Percentiles rank a stretch among this genome's conserved stretches.
Conservation (phyloP, 768 basidiomycete genomes). For the Russula vinacea region DNA sequence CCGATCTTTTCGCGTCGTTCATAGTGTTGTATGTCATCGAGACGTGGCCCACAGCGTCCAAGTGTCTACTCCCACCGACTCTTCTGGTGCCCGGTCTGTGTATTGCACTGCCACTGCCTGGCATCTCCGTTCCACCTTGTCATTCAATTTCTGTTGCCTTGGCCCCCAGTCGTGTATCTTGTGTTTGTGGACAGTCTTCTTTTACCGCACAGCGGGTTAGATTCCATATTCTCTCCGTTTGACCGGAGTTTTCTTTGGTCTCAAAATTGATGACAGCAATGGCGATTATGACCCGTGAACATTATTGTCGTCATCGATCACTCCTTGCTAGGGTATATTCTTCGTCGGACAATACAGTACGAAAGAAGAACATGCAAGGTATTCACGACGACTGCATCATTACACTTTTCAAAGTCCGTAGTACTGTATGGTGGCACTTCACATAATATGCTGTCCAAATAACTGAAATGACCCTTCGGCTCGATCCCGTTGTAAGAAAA, state of each 20-base stretch:
- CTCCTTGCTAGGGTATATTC: slow-evolving; percentile 20
- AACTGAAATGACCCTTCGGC: neutral
- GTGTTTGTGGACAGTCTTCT: slow-evolving; percentile 8
- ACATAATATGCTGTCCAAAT: slow-evolving; percentile 7
- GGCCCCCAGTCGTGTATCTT: slow-evolving; percentile 8
- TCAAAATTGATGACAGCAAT: neutral
- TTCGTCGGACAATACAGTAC: neutral
- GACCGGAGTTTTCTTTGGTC: neutral
- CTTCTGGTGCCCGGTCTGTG: slow-evolving; percentile 7
- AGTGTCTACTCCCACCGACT: neutral
- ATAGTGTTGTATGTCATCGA: slow-evolving; percentile 20
- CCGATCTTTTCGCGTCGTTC: slow-evolving; percentile 17
- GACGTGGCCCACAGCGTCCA: neutral
- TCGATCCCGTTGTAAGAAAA: neutral
- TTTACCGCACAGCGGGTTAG: neutral
- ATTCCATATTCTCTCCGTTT: neutral
- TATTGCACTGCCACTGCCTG: slow-evolving; percentile 9
- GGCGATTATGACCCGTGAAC: neutral
- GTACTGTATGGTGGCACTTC: slow-evolving; percentile 3
- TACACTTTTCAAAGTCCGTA: slow-evolving; percentile 8
- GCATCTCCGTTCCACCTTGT: neutral
- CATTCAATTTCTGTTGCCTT: neutral
- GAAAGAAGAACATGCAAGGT: neutral
- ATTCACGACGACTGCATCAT: neutral
- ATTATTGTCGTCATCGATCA: neutral